Conservation (phyloP, 495 filamentous ascomycete species). For the Aspergillus sparsus region DNA sequence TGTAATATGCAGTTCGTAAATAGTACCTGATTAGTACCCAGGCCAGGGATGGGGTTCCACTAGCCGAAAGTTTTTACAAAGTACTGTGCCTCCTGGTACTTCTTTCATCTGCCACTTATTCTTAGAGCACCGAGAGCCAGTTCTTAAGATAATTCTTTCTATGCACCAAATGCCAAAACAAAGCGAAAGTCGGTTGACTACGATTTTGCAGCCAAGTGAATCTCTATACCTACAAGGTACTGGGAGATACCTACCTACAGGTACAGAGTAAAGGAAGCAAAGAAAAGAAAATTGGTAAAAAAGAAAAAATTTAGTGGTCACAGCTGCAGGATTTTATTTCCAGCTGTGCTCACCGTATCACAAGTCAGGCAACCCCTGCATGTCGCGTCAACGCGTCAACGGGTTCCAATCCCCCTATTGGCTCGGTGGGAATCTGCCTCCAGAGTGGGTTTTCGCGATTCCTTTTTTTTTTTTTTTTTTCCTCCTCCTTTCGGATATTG, state of each 20-base stretch:
- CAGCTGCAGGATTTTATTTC: not conserved
- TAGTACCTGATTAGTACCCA: not conserved
- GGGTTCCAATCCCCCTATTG: not conserved
- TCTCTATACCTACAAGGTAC: no score
- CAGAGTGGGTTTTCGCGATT: not conserved
- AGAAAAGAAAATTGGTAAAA: not conserved
- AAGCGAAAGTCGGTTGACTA: no score
- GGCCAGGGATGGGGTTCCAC: not conserved
- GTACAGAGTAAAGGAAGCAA: not conserved
- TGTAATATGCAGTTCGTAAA: conserved; percentile 2
- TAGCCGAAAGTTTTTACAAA: not conserved
- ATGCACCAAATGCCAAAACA: no score
- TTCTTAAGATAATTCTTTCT: no score
- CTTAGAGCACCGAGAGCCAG: no score
- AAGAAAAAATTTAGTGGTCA: not conserved
- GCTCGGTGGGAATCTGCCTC: not conserved
- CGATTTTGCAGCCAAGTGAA: no score
- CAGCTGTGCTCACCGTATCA: not conserved
- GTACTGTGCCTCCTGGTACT: no score
- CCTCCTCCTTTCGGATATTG: no score
- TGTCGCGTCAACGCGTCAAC: conserved; percentile 3
- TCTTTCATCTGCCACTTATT: no score
- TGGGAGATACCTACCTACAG: no score
- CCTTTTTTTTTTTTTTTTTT: not conserved
- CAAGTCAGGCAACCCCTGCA: conserved; percentile 1